Conservation (phyloP, 495 filamentous ascomycete species). For the Aspergillus asperescens region DNA sequence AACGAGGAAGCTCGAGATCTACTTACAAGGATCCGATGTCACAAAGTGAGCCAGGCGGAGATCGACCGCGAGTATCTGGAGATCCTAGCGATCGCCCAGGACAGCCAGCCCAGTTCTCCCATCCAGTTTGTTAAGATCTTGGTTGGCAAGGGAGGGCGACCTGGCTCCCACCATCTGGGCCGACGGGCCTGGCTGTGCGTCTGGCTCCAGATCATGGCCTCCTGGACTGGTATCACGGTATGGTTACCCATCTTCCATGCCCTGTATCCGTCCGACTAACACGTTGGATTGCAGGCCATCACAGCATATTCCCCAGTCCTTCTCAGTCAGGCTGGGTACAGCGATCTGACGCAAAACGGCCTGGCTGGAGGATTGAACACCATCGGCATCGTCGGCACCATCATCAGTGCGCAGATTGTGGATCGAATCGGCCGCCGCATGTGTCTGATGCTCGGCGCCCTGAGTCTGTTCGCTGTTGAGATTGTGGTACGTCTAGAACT, state of each 20-base stretch:
- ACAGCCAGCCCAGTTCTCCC: constrained; percentile 33
- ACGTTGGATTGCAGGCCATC: constrained; percentile 24
- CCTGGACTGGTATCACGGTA: constrained; percentile 48
- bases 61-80: constrained; percentile 40
- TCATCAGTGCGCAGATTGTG: constrained; percentile 51
- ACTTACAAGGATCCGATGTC: constrained; percentile 24
- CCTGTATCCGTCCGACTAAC: constrained; percentile 8
- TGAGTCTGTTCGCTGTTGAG: constrained; percentile 29
- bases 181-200: constrained; percentile 46
- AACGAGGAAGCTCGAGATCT: constrained; percentile 37
- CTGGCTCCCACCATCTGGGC: constrained; percentile 33
- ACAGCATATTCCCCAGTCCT: constrained; percentile 41
- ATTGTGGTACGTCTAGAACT: constrained; percentile 24
- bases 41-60: constrained; percentile 20
- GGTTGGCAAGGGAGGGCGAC: constrained; percentile 27
- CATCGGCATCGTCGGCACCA: constrained; percentile 49
- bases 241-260: constrained; percentile 22
- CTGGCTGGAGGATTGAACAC: constrained; percentile 51
- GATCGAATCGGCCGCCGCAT: constrained; percentile 44
- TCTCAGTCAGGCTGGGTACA: constrained; percentile 40
- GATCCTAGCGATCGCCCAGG: constrained; percentile 30
- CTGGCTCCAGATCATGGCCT: constrained; percentile 52
- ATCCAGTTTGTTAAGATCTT: constrained; percentile 36
- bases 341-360: constrained; percentile 42
- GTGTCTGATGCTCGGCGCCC: constrained; percentile 40